phyloP scores from a whole-genome alignment of 768 basidiomycete species.

The Filobasidium floriforme region DNA sequence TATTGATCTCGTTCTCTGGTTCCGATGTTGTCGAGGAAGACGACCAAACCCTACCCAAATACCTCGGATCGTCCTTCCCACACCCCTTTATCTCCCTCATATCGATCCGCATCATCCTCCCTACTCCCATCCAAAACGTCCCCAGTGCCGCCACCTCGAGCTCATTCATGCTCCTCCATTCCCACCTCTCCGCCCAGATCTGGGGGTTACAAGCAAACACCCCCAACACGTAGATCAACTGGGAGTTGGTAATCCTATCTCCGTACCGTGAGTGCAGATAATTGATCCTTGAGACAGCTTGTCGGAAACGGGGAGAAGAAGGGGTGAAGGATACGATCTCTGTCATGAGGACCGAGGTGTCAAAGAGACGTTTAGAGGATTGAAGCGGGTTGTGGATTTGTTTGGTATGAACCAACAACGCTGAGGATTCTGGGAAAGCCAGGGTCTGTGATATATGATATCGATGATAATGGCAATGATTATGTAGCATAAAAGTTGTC shows the following conservation, averaged over 20 bases:
- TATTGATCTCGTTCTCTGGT: no score
- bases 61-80: background rate
- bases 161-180: slow-evolving; percentile 14
- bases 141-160: slow-evolving; percentile 16
- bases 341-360: slow-evolving; percentile 11
- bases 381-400: slow-evolving; percentile 14
- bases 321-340: slow-evolving; percentile 15
- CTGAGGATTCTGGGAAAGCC: slow-evolving; percentile 14
- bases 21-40: no score
- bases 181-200: slow-evolving; percentile 10
- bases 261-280: slow-evolving; percentile 17
- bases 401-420: slow-evolving; percentile 9
- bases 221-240: slow-evolving; percentile 11
- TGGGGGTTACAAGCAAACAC: slow-evolving; percentile 22
- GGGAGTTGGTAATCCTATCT: slow-evolving; percentile 5
- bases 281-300: slow-evolving; percentile 19
- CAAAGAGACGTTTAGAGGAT: slow-evolving; percentile 11
- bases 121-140: slow-evolving; percentile 19
- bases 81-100: slow-evolving; percentile 11
- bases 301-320: slow-evolving; percentile 12
- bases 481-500: no score
- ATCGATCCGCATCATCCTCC: slow-evolving; percentile 12
- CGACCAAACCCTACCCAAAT: no score
- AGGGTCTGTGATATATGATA: slow-evolving; percentile 15
- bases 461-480: no score